These are phyloP conservation scores for Suillus occidentalis DNA, from an alignment of 768 basidiomycete species.

Conservation along the genomic window DNA sequence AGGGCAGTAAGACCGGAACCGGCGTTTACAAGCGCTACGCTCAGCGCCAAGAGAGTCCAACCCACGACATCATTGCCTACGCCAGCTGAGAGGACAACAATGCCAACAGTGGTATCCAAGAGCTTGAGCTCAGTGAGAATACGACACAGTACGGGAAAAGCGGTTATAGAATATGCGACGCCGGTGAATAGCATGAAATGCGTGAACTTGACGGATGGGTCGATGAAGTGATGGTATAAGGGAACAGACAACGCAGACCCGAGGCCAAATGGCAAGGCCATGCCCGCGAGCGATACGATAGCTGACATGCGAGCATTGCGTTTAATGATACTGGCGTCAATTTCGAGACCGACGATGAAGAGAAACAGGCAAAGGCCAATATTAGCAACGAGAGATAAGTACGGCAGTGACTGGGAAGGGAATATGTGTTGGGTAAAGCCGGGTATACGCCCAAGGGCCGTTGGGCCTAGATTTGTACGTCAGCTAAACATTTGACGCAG, in stretches of 20 bases:
- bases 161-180: conserved; percentile 87
- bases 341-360: conserved; percentile 92
- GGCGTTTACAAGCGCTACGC: conserved; percentile 90
- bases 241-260: conserved; percentile 75
- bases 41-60: conserved; percentile 87
- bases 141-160: conserved; percentile 83
- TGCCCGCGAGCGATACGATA: conserved; percentile 78
- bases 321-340: conserved; percentile 76
- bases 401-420: conserved; percentile 66
- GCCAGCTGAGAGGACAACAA: conserved; percentile 90
- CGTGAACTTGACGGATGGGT: conserved; percentile 66
- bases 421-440: conserved; percentile 88
- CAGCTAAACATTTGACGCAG: not conserved
- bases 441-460: conserved; percentile 78
- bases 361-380: conserved; percentile 88
- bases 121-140: conserved; percentile 91
- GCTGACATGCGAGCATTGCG: conserved; percentile 69
- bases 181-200: conserved; percentile 95
- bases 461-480: conserved; percentile 34
- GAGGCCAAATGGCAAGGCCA: conserved; percentile 84
- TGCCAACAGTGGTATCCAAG: conserved; percentile 87
- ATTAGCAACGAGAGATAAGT: conserved; percentile 83
- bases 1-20: conserved; percentile 80
- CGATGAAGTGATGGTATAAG: conserved; percentile 64
- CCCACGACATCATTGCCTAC: conserved; percentile 87